phyloP scores from a whole-genome alignment of 177 flowering plant species.

The Vitis hybrid region DNA sequence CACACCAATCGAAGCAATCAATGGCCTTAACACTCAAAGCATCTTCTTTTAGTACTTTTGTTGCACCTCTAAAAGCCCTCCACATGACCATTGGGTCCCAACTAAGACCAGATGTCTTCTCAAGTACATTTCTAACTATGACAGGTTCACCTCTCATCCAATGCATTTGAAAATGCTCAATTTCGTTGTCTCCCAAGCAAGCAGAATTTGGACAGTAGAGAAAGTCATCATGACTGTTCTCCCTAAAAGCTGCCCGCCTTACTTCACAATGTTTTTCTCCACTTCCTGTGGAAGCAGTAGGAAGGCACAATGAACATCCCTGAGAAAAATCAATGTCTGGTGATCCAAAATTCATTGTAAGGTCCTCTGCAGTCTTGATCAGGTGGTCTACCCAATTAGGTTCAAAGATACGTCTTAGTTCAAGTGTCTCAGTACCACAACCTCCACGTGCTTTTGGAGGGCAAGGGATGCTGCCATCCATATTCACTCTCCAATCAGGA shows the following conservation, averaged over 20 bases:
- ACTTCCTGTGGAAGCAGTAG: constrained; percentile 10
- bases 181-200: constrained; percentile 32
- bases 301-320: constrained; percentile 44
- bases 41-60: constrained; percentile 43
- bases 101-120: constrained; percentile 63
- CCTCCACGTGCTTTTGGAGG: constrained; percentile 74
- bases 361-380: constrained; percentile 51
- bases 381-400: constrained; percentile 48
- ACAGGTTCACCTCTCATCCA: constrained; percentile 85
- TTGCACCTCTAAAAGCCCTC: constrained; percentile 61
- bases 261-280: constrained; percentile 22
- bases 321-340: constrained; percentile 31
- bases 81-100: constrained; percentile 97
- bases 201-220: constrained; percentile 65
- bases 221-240: constrained; percentile 50
- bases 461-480: constrained; percentile 63
- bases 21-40: constrained; percentile 52
- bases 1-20: constrained; percentile 86
- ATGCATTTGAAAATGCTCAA: constrained; percentile 77
- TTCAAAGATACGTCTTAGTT: constrained; percentile 51
- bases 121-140: constrained; percentile 64
- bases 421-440: constrained; percentile 57
- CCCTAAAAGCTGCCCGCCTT: constrained; percentile 61
- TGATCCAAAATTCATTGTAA: constrained; percentile 28
- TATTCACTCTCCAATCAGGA: constrained; percentile 49